Base-by-base conservation (phyloP, 1,139 yeast genomes). In the Blastobotrys buckinghamii region DNA sequence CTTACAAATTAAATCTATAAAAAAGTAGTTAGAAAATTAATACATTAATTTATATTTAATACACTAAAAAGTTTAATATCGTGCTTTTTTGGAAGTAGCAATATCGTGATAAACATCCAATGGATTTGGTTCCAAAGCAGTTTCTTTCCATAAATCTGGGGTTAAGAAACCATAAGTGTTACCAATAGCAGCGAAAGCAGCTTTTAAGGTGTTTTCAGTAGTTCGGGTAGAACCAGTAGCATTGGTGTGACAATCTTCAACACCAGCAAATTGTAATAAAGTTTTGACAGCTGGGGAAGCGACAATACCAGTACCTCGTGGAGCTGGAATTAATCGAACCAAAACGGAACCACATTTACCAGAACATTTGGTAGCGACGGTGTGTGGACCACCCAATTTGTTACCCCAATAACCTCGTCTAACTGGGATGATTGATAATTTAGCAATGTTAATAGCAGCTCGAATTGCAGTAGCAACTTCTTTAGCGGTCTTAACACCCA, bases 361-460 rank as follows among this genome's bases (percentile, higher is more conserved):
- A 64, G 97, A 85, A 72, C 90, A 88, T 89, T 92, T 92, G 79
- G 84, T 78, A 71, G 96, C 94, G 73, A 92, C 84, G 64, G 98
- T 87, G 86, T 92, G 99, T 72, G 98, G 98, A 76, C 87, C 84
- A 84, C 98, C 99, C 77, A 92, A 87, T 82, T 88, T 87, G 75
- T 96, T 77, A 79, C 99, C 99, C 99, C 99, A 92, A 92, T 92
- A 92, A 82, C 99, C 99, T 84, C 98, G 89, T 84, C 99, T 90
- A 80, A 94, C 92, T 74, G 99, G 99, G 73, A 94, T 89, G 76
- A 92, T 86, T 64, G 97, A 85, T 72, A 92, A 84, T 84, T 92
- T 92, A 75, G 98, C 99, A 73, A 92, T 90, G 81, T 88, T 82
- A 80, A 92, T 90, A 69, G 98, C 98, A 67, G 97, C 96, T 79